Base-by-base conservation (phyloP, 2,329 filamentous ascomycete species). In the Chrysoporthe puriensis region DNA sequence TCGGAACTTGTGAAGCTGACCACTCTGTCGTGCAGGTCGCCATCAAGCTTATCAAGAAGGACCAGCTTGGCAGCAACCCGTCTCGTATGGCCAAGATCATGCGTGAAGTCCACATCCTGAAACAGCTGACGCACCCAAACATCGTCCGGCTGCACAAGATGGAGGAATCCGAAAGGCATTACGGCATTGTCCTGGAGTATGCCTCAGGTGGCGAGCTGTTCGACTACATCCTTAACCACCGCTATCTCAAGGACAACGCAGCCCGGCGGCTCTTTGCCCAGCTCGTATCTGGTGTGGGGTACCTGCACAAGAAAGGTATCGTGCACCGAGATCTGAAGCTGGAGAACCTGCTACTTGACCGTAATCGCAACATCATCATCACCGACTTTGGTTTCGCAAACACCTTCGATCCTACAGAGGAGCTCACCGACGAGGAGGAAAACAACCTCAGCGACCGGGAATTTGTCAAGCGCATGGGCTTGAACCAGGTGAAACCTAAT, bases 341-440 rank as follows among this genome's bases (percentile, higher is more conserved):
- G 59, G 96, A 99, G 81, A 99, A 99, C 76, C 79, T 99, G 74
- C 86, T 99, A 48, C 86, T 99, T 63, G 96, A 99, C 80, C 91
- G 95, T 71, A 97, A 99, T 77, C 91, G 94, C 71, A 99, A 99
- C 82, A 98, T 99, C 76, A 99, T 99, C 81, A 99, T 99, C 76
- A 99, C 96, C 18, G 96, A 99, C 80, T 99, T 99, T 80, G 96
- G 96, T 21, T 99, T 99, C 77, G 96, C 96, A 73, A 99, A 99
- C 79, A 98, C 94, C 0, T 99, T 99, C 76, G 92, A 97, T 76
- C 88, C 96, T 0, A 82, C 84, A 46, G 96, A 99, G 76, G 94
- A 97, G 77, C 85, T 99, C 50, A 88, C 88, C 4, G 93, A 97
- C 69, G 94, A 97, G 68, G 91, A 97, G 72, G 96, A 98, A 79